Evolutionary conservation across 495 filamentous ascomycete species (phyloP), one percentile per base, ranked within the genome.

Genomic region (Lasiosphaeria hispida): DNA sequence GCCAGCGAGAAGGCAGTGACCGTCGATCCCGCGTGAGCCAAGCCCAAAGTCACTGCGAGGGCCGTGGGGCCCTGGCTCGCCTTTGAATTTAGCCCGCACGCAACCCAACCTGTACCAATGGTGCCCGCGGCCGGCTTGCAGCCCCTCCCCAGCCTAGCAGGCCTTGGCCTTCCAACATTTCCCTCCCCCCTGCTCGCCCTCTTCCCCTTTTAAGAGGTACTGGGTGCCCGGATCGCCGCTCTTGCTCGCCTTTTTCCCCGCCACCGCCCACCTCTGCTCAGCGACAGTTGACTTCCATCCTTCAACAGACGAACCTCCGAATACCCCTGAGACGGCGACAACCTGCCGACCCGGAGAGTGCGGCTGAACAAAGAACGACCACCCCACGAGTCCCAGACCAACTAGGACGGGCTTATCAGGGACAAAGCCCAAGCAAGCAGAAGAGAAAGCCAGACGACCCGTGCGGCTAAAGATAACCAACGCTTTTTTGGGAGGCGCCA

Each of bases 101-200:
- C 42, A 45, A 38, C 41, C 43, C 53, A 45, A 45, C 42, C 33
- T 33, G 53, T 39, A 23, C 53, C 59, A 57, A 48, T 55, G 47
- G 45, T 35, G 23, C 40, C 57, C 40, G 33, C 37, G 37, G 36
- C 33, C 48, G 11, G 36, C 49, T 34, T 37, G 43, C 43, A 35
- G 51, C 51, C 43, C 51, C 48, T 43, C 44, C 41, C 51, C 17
- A 59, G 49, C 36, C 47, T 34, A 49, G 33, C 47, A 49, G 35
- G 41, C 10, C 42, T 37, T 38, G 52, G 36, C 53, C 57, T 63
- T 65, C 66, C 66, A 69, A 58, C 64, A 69, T 63, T 64, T 68
- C 63, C 53, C 54, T 38, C 39, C 63, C 65, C 55, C 61, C 59
- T 54, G 53, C 34, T 45, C 61, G 39, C 55, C 50, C 14, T 45